Percentiles rank a stretch among this genome's conserved stretches.
Conservation (phyloP, 305 asterid genomes). For the Rubia peregrina region DNA sequence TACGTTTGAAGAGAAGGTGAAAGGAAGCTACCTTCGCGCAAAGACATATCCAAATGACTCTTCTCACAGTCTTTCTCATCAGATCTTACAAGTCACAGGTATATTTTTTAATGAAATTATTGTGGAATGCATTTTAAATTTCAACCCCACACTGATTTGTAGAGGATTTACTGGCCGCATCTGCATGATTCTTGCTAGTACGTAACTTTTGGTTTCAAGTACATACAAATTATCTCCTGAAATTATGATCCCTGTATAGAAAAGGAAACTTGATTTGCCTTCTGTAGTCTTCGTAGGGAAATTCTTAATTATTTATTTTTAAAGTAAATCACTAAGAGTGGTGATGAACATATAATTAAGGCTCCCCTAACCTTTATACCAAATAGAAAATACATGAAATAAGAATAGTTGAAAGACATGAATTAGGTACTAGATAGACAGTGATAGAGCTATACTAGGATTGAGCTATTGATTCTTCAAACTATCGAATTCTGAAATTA, state of each 20-base stretch:
- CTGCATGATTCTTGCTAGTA: background rate
- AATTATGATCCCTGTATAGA: background rate
- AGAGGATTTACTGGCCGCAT: background rate
- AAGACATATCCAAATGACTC: conserved; percentile 44
- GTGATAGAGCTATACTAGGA: too few species aligned
- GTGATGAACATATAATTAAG: too few species aligned
- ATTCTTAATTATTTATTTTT: background rate
- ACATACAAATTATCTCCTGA: background rate
- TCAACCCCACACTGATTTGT: background rate
- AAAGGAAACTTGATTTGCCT: background rate
- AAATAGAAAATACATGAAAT: too few species aligned
- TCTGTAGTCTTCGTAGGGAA: background rate
- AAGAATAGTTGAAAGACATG: too few species aligned
- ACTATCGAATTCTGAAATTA: too few species aligned
- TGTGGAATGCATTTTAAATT: background rate
- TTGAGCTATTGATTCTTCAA: too few species aligned
- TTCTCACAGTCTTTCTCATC: conserved; percentile 35
- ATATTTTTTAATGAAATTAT: conserved; percentile 8
- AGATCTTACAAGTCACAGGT: conserved; percentile 85
- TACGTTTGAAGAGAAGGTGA: conserved; percentile 54
- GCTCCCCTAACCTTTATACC: too few species aligned
- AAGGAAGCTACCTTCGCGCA: conserved; percentile 60
- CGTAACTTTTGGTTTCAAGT: background rate
- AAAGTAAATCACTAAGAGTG: too few species aligned
- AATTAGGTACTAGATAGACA: too few species aligned